Percentiles rank a stretch among this genome's conserved stretches.
These are phyloP conservation scores for Polygonum aviculare DNA, from an alignment of 148 eudicot genomes.

Conservation along the genomic window DNA sequence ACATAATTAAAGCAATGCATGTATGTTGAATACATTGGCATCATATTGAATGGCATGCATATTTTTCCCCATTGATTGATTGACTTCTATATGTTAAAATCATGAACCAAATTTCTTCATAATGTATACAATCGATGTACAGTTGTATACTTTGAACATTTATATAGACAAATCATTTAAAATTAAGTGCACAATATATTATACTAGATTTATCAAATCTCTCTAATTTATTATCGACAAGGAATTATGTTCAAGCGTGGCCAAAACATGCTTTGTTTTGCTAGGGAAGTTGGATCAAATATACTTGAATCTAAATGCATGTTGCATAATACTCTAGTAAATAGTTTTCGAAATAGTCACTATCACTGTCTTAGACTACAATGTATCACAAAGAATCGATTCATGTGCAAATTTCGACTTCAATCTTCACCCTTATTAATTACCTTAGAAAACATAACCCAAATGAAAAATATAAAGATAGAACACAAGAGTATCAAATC, in stretches of 20 bases:
- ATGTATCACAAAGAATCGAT: not conserved
- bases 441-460: not conserved
- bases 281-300: not conserved
- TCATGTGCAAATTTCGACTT: too few species aligned
- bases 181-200: not conserved
- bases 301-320: not conserved
- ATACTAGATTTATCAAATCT: not conserved
- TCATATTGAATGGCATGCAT: not conserved
- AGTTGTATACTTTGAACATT: not conserved
- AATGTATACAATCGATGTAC: not conserved
- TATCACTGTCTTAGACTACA: not conserved
- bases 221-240: not conserved
- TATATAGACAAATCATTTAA: not conserved
- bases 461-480: not conserved
- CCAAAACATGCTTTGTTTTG: not conserved
- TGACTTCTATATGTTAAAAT: not conserved
- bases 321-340: not conserved
- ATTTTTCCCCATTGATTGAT: not conserved
- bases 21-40: not conserved
- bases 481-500: not conserved
- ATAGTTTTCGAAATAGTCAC: not conserved
- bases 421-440: too few species aligned
- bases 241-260: not conserved
- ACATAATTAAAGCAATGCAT: not conserved
- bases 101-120: not conserved